phyloP scores from a whole-genome alignment of 257 asterid genomes.

The Linderniella brevidens region DNA sequence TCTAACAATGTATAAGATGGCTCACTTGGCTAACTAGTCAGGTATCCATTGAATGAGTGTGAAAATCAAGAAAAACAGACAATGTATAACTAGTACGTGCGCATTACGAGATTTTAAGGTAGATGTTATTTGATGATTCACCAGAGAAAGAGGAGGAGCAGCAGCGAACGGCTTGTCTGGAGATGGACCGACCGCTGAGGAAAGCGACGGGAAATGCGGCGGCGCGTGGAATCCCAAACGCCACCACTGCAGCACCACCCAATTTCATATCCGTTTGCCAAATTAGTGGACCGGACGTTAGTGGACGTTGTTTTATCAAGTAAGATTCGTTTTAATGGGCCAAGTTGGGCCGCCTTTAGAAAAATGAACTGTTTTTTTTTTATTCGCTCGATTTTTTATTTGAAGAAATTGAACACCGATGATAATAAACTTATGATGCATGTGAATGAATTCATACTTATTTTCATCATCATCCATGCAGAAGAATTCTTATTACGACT shows the following conservation, averaged over 20 bases:
- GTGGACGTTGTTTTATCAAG: too few species aligned
- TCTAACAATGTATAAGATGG: too few species aligned
- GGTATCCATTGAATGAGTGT: too few species aligned
- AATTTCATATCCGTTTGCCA: slow-evolving; percentile 19
- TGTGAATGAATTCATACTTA: too few species aligned
- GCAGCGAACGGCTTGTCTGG: slow-evolving; percentile 36
- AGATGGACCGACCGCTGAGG: slow-evolving; percentile 17
- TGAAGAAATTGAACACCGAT: too few species aligned
- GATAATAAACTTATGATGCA: too few species aligned
- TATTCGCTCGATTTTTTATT: too few species aligned
- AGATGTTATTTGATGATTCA: slow-evolving; percentile 5
- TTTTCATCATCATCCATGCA: too few species aligned
- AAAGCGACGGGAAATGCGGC: slow-evolving; percentile 33
- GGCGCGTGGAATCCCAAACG: slow-evolving; percentile 71
- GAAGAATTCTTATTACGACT: too few species aligned
- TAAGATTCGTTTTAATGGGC: too few species aligned
- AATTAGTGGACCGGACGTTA: slow-evolving; percentile 1
- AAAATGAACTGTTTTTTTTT: neutral
- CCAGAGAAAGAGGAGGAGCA: slow-evolving; percentile 59
- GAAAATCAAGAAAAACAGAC: neutral
- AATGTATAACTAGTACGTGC: neutral
- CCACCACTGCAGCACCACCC: slow-evolving; percentile 52
- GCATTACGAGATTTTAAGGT: neutral
- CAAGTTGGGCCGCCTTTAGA: neutral
- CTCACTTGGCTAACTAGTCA: too few species aligned